phyloP scores from a whole-genome alignment of 106 monocot species.

The Platanthera zijinensis region DNA sequence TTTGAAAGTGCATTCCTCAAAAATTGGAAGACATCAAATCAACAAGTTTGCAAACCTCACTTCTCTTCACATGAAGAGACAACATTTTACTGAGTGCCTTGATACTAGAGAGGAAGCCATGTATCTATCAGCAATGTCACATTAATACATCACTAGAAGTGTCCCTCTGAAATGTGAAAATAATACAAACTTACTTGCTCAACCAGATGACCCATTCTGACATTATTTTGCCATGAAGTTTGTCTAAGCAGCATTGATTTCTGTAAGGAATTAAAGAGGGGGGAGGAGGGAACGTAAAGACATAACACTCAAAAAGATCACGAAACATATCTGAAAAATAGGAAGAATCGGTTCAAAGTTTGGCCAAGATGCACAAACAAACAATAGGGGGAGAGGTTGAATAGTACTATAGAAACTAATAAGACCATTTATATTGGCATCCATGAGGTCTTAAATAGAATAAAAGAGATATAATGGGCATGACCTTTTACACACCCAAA shows the following conservation, averaged over 20 bases:
- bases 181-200: constrained; percentile 57
- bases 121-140: constrained; percentile 40
- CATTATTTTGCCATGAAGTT: constrained; percentile 86
- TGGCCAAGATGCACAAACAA: no score
- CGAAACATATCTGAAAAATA: not conserved
- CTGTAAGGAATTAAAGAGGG: constrained; percentile 19
- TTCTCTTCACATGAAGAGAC: constrained; percentile 73
- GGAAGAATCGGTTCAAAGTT: no score
- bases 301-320: not conserved
- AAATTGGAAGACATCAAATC: not conserved
- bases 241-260: constrained; percentile 78
- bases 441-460: no score
- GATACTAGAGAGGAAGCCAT: constrained; percentile 64
- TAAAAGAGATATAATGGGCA: no score
- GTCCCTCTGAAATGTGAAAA: not conserved
- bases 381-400: no score
- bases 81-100: constrained; percentile 73
- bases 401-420: no score
- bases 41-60: constrained; percentile 37
- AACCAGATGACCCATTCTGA: constrained; percentile 73
- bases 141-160: not conserved
- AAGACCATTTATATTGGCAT: no score
- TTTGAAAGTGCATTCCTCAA: not conserved
- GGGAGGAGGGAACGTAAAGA: not conserved
- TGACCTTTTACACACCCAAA: no score